Conservation (phyloP, 805 yeast genomes). For the Myxozyma vanderwaltii region DNA sequence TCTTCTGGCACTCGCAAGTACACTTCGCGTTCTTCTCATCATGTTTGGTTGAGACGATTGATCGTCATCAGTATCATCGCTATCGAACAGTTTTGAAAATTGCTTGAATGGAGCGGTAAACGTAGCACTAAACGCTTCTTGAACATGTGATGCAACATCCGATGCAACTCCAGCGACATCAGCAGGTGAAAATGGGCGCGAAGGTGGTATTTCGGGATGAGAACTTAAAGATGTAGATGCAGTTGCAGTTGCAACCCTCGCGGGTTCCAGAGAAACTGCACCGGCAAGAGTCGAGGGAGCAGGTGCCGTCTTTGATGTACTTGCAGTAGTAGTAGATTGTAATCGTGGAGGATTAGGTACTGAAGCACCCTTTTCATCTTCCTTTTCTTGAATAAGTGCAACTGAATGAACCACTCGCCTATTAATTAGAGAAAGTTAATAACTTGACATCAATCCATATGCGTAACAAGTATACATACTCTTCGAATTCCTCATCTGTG, state of each 20-base stretch:
- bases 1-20: conserved; percentile 10
- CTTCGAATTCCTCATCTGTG: conserved; percentile 58
- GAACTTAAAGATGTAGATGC: conserved; percentile 1
- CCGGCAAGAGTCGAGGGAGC: not conserved
- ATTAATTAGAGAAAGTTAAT: not conserved
- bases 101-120: conserved; percentile 52
- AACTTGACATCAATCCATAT: not conserved
- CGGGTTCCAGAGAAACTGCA: not conserved
- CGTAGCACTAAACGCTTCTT: conserved; percentile 38
- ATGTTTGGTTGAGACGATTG: conserved; percentile 10
- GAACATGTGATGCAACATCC: conserved; percentile 32
- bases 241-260: not conserved
- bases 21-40: conserved; percentile 19
- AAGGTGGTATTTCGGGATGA: conserved; percentile 20
- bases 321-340: not conserved
- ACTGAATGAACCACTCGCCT: conserved; percentile 45
- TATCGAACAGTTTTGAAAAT: conserved; percentile 44
- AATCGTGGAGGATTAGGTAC: conserved; percentile 13
- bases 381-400: conserved; percentile 48
- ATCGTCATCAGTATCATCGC: conserved; percentile 33
- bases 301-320: not conserved
- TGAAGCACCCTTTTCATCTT: conserved; percentile 30
- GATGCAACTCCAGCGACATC: conserved; percentile 24
- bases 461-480: conserved; percentile 29
- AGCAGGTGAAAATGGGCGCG: conserved; percentile 26